Evolutionary conservation across 1,284 basidiomycete genomes (phyloP).

Genomic region (Trichosporon faecale): DNA sequence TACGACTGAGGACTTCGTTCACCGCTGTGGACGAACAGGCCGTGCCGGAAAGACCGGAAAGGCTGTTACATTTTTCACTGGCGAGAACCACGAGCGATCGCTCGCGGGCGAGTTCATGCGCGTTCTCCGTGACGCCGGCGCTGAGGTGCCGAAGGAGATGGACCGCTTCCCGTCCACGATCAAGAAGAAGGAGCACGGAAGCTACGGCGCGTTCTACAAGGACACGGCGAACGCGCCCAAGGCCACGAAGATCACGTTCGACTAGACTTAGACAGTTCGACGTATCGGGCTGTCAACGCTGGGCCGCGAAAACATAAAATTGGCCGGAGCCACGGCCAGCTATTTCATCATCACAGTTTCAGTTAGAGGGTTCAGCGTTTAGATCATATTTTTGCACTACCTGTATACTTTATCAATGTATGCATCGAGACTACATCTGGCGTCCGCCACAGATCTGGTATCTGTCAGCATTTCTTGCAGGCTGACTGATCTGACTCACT

Average conservation of each 20-base stretch:
- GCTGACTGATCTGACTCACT: not conserved
- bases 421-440: conserved; percentile 2
- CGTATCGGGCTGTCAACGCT: not conserved
- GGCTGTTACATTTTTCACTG: conserved; percentile 95
- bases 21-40: conserved; percentile 94
- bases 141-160: conserved; percentile 65
- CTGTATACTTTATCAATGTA: conserved; percentile 10
- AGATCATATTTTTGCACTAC: conserved; percentile 6
- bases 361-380: not conserved
- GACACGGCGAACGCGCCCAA: conserved; percentile 70
- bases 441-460: not conserved
- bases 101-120: conserved; percentile 91
- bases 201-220: conserved; percentile 68
- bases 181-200: conserved; percentile 73
- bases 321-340: not conserved
- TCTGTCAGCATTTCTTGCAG: not conserved
- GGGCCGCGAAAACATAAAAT: not conserved
- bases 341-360: not conserved
- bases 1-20: conserved; percentile 86
- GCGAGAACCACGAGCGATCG: conserved; percentile 76
- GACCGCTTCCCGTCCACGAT: conserved; percentile 93
- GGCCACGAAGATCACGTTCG: conserved; percentile 85
- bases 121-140: conserved; percentile 84
- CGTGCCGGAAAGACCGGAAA: conserved; percentile 88
- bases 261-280: conserved; percentile 36